These are phyloP conservation scores for Aureobasidium sp. DNA, from an alignment of 2,329 filamentous ascomycete species.

Conservation along the genomic window DNA sequence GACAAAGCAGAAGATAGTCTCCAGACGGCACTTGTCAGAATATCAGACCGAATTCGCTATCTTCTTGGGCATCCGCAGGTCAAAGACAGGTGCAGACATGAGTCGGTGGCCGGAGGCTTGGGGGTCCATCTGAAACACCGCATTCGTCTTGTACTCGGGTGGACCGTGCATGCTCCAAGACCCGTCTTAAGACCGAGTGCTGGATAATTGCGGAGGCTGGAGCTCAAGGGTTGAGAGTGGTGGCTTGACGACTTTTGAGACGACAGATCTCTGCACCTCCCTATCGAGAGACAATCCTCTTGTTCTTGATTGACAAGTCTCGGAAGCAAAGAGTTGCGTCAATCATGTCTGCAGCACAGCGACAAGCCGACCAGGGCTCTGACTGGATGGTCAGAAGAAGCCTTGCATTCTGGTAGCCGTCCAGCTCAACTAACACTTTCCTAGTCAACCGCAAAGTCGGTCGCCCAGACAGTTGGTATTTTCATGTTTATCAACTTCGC, in stretches of 20 bases:
- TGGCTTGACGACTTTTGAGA: not conserved
- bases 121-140: not conserved
- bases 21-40: not conserved
- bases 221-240: not conserved
- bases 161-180: not conserved
- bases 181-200: not conserved
- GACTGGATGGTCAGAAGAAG: not conserved
- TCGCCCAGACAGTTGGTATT: conserved; percentile 48
- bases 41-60: not conserved
- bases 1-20: not conserved
- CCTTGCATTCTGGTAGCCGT: not conserved
- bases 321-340: not conserved
- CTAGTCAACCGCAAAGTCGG: conserved; percentile 17
- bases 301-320: not conserved
- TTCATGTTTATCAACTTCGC: conserved; percentile 51
- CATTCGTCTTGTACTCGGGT: not conserved
- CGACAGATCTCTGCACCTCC: not conserved
- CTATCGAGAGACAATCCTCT: not conserved
- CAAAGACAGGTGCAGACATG: not conserved
- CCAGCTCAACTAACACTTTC: not conserved
- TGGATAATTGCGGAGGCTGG: not conserved
- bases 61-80: not conserved
- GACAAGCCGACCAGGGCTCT: conserved; percentile 5
- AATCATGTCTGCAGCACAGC: conserved; percentile 14
- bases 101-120: not conserved